These are phyloP conservation scores for Darksidea phi DNA, from an alignment of 495 filamentous ascomycete species.

Conservation along the genomic window DNA sequence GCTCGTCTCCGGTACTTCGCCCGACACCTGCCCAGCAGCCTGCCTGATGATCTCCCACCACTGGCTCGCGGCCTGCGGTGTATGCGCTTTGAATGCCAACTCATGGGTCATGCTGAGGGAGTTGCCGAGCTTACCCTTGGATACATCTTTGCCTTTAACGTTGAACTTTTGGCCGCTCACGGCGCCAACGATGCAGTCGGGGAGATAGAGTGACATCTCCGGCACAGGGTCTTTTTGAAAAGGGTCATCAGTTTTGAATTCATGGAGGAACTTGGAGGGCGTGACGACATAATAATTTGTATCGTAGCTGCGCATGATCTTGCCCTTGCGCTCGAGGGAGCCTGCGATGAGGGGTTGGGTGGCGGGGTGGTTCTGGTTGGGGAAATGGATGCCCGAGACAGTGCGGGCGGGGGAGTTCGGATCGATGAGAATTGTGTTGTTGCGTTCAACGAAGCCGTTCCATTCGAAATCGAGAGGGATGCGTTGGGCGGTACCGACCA, in stretches of 20 bases:
- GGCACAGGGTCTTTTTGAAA: slow-evolving; percentile 75
- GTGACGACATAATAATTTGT: slow-evolving; percentile 88
- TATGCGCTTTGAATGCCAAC: slow-evolving; percentile 70
- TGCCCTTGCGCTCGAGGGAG: slow-evolving; percentile 74
- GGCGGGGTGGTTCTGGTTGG: slow-evolving; percentile 79
- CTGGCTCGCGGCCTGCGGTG: slow-evolving; percentile 68
- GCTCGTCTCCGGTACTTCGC: slow-evolving; percentile 35
- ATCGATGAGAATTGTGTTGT: slow-evolving; percentile 71
- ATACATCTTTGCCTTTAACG: slow-evolving; percentile 88
- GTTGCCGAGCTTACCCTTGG: slow-evolving; percentile 58
- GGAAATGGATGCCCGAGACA: slow-evolving; percentile 71
- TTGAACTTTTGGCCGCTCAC: slow-evolving; percentile 81
- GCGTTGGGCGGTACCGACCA: slow-evolving; percentile 71
- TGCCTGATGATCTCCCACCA: slow-evolving; percentile 71
- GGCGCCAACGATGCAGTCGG: slow-evolving; percentile 78
- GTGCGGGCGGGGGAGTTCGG: slow-evolving; percentile 69
- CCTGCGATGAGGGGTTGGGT: slow-evolving; percentile 86
- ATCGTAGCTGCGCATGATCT: slow-evolving; percentile 67
- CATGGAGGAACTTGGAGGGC: slow-evolving; percentile 80
- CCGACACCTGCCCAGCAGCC: slow-evolving; percentile 39
- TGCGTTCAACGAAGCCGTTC: slow-evolving; percentile 73
- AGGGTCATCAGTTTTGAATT: slow-evolving; percentile 93
- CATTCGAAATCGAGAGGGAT: slow-evolving; percentile 92
- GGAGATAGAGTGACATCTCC: slow-evolving; percentile 85
- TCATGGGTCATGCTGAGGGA: slow-evolving; percentile 63